Percentiles rank a stretch among this genome's conserved stretches.
Evolutionary conservation across 345 rosid genomes (phyloP).

Genomic region (Camelina hispida): DNA sequence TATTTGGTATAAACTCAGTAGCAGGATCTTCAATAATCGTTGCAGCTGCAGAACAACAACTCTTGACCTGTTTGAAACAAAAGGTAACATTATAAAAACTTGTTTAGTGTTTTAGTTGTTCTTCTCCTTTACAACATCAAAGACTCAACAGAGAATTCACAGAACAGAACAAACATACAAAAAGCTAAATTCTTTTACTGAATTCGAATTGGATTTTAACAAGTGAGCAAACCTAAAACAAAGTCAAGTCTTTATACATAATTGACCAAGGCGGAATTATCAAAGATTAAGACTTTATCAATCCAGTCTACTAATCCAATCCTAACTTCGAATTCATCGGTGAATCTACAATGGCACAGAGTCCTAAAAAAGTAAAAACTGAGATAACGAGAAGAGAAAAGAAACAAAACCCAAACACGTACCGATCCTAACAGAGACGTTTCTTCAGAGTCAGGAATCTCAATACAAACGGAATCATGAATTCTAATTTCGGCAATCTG

Average conservation of each 20-base stretch:
- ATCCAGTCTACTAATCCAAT: not conserved
- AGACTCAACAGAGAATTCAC: slow-evolving; percentile 9
- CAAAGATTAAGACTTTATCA: not conserved
- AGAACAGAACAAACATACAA: not conserved
- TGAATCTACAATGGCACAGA: slow-evolving; percentile 9
- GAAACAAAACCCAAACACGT: slow-evolving; percentile 23
- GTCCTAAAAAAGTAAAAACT: slow-evolving; percentile 17
- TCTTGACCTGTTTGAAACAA: slow-evolving; percentile 25
- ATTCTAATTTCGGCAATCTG: slow-evolving; percentile 36
- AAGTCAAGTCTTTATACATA: slow-evolving; percentile 18
- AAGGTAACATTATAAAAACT: slow-evolving; percentile 4
- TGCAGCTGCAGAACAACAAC: slow-evolving; percentile 34
- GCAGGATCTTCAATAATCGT: slow-evolving; percentile 18
- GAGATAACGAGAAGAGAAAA: not conserved
- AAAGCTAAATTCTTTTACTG: not conserved
- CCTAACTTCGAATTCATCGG: not conserved
- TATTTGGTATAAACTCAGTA: slow-evolving; percentile 52
- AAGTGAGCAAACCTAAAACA: not conserved
- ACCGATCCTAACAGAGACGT: slow-evolving; percentile 33
- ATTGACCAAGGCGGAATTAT: slow-evolving; percentile 10
- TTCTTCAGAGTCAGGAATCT: slow-evolving; percentile 32
- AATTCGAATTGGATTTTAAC: not conserved
- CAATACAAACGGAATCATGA: slow-evolving; percentile 34
- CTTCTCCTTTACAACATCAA: not conserved
- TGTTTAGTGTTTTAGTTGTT: not conserved